A percentile compares a stretch with the other conserved stretches of the same genome.
phyloP scores from a whole-genome alignment of 2,329 filamentous ascomycete species.

The Ustulina deusta region DNA sequence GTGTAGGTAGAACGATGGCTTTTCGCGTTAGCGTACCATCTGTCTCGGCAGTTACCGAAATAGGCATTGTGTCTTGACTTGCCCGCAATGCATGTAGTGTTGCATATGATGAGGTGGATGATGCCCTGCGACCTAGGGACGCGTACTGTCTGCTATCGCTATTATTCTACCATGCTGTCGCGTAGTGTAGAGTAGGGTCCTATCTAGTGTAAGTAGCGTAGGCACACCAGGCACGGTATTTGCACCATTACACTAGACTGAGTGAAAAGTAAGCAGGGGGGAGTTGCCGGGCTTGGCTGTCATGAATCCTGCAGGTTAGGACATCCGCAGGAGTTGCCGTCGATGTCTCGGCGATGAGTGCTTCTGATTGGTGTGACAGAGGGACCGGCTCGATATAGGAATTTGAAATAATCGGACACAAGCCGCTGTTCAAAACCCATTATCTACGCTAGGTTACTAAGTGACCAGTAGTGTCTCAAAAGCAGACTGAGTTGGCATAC shows the following conservation, averaged over 20 bases:
- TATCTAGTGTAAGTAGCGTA: background rate
- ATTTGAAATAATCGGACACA: constrained; percentile 15
- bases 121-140: background rate
- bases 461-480: background rate
- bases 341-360: background rate
- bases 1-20: background rate
- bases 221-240: background rate
- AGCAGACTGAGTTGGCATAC: background rate
- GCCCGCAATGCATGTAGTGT: background rate
- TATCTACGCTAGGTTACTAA: background rate
- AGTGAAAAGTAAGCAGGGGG: constrained; percentile 1
- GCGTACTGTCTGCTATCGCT: background rate
- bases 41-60: constrained; percentile 21
- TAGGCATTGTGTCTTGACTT: constrained; percentile 7
- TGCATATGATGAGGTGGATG: background rate
- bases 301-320: constrained; percentile 10
- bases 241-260: constrained; percentile 1
- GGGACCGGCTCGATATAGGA: background rate
- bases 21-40: background rate
- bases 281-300: background rate
- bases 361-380: background rate
- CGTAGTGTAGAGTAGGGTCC: background rate
- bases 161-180: background rate
- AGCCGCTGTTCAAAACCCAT: background rate
- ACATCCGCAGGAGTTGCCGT: constrained; percentile 1